Conservation (phyloP, 1,139 yeast species). For the Hansenula sp. region DNA sequence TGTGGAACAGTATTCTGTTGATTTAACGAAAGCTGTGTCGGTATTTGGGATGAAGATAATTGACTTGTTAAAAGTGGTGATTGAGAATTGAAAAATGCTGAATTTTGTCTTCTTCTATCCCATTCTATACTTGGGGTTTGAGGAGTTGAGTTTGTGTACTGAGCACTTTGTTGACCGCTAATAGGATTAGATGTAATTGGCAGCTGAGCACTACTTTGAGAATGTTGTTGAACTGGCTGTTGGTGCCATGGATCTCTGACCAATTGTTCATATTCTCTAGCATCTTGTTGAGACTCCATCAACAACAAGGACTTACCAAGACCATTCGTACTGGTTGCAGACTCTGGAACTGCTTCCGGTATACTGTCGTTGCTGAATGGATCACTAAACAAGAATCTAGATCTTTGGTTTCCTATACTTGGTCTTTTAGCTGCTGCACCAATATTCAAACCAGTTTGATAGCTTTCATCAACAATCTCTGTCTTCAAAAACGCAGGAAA, state of each 20-base stretch:
- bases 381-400: slow-evolving; percentile 67
- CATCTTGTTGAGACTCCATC: slow-evolving; percentile 53
- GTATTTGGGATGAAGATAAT: slow-evolving; percentile 21
- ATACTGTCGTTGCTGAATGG: slow-evolving; percentile 42
- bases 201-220: neutral
- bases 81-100: slow-evolving; percentile 24
- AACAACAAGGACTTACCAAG: slow-evolving; percentile 52
- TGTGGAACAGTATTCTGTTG: slow-evolving; percentile 8
- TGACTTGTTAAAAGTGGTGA: slow-evolving; percentile 22
- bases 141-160: slow-evolving; percentile 16
- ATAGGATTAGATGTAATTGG: slow-evolving; percentile 8
- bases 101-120: slow-evolving; percentile 28
- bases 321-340: slow-evolving; percentile 24
- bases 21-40: slow-evolving; percentile 17
- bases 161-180: slow-evolving; percentile 6
- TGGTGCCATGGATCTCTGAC: slow-evolving; percentile 38
- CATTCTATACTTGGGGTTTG: slow-evolving; percentile 23
- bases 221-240: slow-evolving; percentile 5
- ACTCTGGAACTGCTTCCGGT: slow-evolving; percentile 14
- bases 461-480: slow-evolving; percentile 41
- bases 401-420: slow-evolving; percentile 51
- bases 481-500: slow-evolving; percentile 45
- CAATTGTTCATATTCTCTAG: slow-evolving; percentile 45
- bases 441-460: slow-evolving; percentile 19
- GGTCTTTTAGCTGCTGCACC: slow-evolving; percentile 41